phyloP scores from a whole-genome alignment of 805 yeast species.

The Yarrowia sp. region DNA sequence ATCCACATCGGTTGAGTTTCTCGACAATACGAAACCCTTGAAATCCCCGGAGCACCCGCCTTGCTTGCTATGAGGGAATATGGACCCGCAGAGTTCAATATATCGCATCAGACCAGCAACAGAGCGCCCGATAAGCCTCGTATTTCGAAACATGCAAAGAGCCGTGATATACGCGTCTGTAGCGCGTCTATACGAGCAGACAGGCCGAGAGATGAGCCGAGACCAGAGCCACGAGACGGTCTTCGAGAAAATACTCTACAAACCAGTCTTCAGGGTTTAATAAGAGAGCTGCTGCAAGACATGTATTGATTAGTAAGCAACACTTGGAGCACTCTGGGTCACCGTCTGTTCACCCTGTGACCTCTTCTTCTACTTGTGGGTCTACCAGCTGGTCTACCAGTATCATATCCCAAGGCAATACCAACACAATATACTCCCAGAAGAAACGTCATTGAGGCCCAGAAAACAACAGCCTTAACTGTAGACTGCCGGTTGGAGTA shows the following conservation, averaged over 20 bases:
- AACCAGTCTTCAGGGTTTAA: too few relatives aligned
- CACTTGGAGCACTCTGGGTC: too few relatives aligned
- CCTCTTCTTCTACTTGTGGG: background rate
- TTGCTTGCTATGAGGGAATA: conserved; percentile 18
- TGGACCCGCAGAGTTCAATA: background rate
- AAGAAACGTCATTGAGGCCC: conserved; percentile 19
- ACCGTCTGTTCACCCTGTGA: background rate
- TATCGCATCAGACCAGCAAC: background rate
- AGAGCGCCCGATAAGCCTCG: background rate
- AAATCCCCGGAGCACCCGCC: too few relatives aligned
- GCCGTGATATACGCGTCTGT: background rate
- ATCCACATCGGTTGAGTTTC: background rate
- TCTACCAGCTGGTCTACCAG: background rate
- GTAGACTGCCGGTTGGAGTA: background rate
- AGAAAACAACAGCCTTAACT: background rate
- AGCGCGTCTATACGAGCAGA: background rate
- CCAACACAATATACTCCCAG: conserved; percentile 17
- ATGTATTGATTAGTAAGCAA: background rate
- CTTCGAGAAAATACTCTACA: too few relatives aligned
- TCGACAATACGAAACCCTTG: too few relatives aligned
- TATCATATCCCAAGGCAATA: background rate
- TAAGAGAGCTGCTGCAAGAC: too few relatives aligned
- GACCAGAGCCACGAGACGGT: too few relatives aligned
- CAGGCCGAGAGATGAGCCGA: too few relatives aligned
- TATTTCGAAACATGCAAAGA: background rate